phyloP scores from a whole-genome alignment of 2,329 filamentous ascomycete genomes.

The Ceratocystis alfenasii region DNA sequence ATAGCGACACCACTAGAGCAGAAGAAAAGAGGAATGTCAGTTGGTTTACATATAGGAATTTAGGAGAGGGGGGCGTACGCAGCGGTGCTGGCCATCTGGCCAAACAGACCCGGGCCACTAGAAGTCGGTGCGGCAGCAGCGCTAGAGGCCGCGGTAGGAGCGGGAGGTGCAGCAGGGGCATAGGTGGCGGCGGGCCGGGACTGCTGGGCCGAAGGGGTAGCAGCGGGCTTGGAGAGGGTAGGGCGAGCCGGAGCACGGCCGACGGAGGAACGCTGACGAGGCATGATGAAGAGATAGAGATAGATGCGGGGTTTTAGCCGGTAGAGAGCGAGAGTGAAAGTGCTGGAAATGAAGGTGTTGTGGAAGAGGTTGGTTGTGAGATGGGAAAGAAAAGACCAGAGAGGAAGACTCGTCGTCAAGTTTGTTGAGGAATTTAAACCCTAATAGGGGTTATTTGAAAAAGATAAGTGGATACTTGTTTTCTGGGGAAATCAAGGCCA shows the following conservation, averaged over 20 bases:
- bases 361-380: no score
- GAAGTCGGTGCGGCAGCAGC: slow-evolving; percentile 40
- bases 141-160: slow-evolving; percentile 40
- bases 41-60: slow-evolving; percentile 12
- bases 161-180: slow-evolving; percentile 34
- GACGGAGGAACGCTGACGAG: slow-evolving; percentile 59
- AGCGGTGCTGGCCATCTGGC: slow-evolving; percentile 94
- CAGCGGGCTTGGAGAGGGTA: slow-evolving; percentile 41
- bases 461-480: no score
- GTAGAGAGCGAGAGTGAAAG: slow-evolving; percentile 21
- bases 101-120: slow-evolving; percentile 74
- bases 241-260: slow-evolving; percentile 54
- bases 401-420: no score
- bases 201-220: slow-evolving; percentile 48
- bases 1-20: slow-evolving; percentile 79
- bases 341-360: slow-evolving; percentile 8
- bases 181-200: slow-evolving; percentile 59
- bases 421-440: no score
- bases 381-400: no score
- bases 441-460: no score
- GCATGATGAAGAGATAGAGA: slow-evolving; percentile 41
- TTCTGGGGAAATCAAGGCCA: no score
- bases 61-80: slow-evolving; percentile 52
- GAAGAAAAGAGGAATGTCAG: slow-evolving; percentile 22
- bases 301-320: not conserved